Conservation (phyloP, 2,329 filamentous ascomycete species). For the Neocatenulostroma microsporum region DNA sequence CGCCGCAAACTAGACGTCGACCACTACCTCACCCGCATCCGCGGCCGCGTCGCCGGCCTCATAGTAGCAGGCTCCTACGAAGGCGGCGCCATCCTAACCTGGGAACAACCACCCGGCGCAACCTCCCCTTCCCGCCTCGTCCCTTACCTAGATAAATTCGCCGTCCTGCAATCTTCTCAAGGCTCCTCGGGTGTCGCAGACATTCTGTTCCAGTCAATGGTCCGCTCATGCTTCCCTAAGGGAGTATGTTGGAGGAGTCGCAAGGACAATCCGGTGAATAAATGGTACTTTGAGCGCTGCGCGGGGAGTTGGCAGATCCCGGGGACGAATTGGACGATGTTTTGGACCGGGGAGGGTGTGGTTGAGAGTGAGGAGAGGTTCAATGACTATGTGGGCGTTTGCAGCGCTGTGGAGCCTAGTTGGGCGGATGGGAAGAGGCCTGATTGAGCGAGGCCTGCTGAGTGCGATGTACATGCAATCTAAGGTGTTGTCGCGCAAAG, state of each 20-base stretch:
- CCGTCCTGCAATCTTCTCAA: slow-evolving; percentile 79
- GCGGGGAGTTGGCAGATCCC: slow-evolving; percentile 73
- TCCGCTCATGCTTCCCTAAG: slow-evolving; percentile 74
- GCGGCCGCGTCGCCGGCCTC: slow-evolving; percentile 73
- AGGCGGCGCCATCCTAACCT: slow-evolving; percentile 87
- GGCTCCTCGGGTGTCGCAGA: slow-evolving; percentile 82
- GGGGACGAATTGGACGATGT: slow-evolving; percentile 92
- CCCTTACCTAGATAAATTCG: slow-evolving; percentile 96
- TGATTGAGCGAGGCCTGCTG: too few species aligned
- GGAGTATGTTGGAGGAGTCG: slow-evolving; percentile 91
- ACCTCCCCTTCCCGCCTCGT: slow-evolving; percentile 54
- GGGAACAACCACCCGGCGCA: slow-evolving; percentile 62
- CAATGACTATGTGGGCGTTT: slow-evolving; percentile 44
- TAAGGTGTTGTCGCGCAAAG: too few species aligned
- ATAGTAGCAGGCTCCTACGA: slow-evolving; percentile 97
- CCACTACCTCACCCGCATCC: slow-evolving; percentile 74
- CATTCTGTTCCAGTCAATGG: slow-evolving; percentile 94
- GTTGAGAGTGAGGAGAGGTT: slow-evolving; percentile 39
- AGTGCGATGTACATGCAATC: too few species aligned
- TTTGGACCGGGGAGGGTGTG: slow-evolving; percentile 72
- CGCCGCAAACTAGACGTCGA: slow-evolving; percentile 72
- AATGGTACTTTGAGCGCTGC: slow-evolving; percentile 96
- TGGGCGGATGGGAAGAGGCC: slow-evolving; percentile 38
- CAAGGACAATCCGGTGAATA: slow-evolving; percentile 90
- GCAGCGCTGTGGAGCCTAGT: slow-evolving; percentile 41